A percentile compares a stretch with the other conserved stretches of the same genome.
Evolutionary conservation across 78 protist genomes (phyloP).

Genomic region (Anaeramoeba flamelloides): DNA sequence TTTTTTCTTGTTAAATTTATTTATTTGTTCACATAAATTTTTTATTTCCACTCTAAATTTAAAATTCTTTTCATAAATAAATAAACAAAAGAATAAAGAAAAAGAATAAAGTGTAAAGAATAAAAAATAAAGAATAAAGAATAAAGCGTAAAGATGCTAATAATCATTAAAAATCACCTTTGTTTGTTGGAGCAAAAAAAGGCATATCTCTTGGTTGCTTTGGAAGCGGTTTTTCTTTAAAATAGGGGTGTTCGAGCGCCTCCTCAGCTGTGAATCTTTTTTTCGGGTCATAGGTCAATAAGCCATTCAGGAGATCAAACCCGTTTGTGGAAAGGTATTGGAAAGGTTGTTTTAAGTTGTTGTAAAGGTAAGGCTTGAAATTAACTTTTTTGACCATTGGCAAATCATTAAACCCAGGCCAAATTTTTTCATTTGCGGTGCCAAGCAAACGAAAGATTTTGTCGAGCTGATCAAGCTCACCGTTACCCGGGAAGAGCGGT

Average conservation of each 20-base stretch:
- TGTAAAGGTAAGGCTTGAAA: background rate
- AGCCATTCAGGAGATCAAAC: background rate
- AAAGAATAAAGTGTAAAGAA: no score
- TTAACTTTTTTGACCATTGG: background rate
- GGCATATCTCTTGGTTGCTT: background rate
- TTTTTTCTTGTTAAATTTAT: no score
- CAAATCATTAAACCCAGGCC: background rate
- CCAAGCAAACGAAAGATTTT: background rate
- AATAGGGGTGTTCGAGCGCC: background rate
- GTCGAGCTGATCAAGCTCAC: constrained; percentile 6
- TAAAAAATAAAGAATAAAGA: no score
- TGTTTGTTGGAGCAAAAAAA: background rate
- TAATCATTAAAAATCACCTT: no score
- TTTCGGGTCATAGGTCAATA: background rate
- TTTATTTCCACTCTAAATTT: no score
- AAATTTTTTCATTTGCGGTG: background rate
- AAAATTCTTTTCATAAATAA: no score
- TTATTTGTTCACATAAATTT: no score
- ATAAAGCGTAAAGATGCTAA: no score
- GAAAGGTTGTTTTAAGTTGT: background rate
- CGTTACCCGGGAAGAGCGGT: constrained; percentile 9
- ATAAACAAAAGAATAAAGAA: no score
- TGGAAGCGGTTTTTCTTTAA: background rate
- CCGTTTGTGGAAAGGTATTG: background rate
- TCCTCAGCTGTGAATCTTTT: background rate